phyloP scores from a whole-genome alignment of 768 basidiomycete species.

The Myochromella boudieri region DNA sequence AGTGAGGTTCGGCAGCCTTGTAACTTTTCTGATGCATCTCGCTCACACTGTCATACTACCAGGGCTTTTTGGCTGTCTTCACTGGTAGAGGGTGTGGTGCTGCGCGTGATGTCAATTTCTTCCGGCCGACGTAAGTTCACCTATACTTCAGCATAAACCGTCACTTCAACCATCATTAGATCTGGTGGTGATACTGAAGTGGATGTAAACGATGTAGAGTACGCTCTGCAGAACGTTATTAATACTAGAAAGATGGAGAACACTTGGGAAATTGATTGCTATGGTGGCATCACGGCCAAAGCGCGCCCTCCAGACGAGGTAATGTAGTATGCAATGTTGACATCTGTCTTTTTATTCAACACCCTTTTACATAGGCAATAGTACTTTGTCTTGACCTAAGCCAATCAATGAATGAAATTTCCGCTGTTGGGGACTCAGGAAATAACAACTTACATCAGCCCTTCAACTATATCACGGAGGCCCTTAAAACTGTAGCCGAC shows the following conservation, averaged over 20 bases:
- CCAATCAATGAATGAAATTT: conserved; percentile 23
- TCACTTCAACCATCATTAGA: conserved; percentile 7
- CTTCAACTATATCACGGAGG: not conserved
- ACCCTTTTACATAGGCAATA: conserved; percentile 20
- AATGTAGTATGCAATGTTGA: not conserved
- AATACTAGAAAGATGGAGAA: conserved; percentile 20
- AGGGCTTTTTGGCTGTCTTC: conserved; percentile 28
- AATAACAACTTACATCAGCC: not conserved
- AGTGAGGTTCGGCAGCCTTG: conserved; percentile 21
- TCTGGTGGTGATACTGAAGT: conserved; percentile 27
- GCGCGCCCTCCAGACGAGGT: conserved; percentile 28
- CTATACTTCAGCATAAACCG: not conserved
- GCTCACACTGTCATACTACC: too few species aligned
- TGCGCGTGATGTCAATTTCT: conserved; percentile 27
- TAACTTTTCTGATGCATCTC: too few species aligned
- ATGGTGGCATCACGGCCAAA: conserved; percentile 19
- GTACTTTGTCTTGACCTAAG: conserved; percentile 27
- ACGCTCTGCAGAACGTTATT: conserved; percentile 20
- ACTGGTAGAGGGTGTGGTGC: conserved; percentile 28
- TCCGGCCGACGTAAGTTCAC: conserved; percentile 24
- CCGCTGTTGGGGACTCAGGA: conserved; percentile 17
- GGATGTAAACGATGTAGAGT: conserved; percentile 27
- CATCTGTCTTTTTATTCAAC: too few species aligned
- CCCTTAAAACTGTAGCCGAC: conserved; percentile 1
- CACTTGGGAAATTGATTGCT: conserved; percentile 28